phyloP scores from a whole-genome alignment of 2,329 filamentous ascomycete genomes.

The Aquanectria penicillioides region DNA sequence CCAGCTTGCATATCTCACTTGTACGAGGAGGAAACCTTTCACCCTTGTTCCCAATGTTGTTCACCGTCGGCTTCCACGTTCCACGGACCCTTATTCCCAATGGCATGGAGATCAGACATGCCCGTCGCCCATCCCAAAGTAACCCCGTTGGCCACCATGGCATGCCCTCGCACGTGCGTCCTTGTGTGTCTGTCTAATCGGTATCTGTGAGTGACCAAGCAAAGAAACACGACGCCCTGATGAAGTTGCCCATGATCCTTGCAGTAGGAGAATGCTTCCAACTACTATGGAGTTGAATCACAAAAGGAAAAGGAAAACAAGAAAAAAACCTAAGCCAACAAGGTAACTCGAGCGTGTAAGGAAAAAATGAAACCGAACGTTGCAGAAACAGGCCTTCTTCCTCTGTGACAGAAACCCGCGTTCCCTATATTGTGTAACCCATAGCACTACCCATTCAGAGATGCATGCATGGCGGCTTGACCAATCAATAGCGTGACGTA shows the following conservation, averaged over 20 bases:
- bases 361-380: neutral
- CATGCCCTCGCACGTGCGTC: neutral
- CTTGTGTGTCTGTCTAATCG: neutral
- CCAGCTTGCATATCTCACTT: neutral
- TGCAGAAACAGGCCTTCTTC: no score
- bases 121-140: neutral
- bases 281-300: neutral
- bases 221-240: neutral
- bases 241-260: neutral
- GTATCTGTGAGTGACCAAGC: conserved; percentile 1
- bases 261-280: neutral
- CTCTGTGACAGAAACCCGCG: no score
- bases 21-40: no score
- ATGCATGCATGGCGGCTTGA: neutral
- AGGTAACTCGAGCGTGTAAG: neutral
- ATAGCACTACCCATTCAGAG: neutral
- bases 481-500: conserved; percentile 10
- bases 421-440: neutral
- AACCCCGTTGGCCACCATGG: neutral
- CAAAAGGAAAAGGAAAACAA: conserved; percentile 2
- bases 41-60: neutral
- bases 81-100: no score
- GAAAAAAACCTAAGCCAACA: neutral
- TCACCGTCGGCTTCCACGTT: no score
- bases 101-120: no score